Evolutionary conservation across 2,329 filamentous ascomycete genomes (phyloP).

Genomic region (Colletotrichum caudatum): DNA sequence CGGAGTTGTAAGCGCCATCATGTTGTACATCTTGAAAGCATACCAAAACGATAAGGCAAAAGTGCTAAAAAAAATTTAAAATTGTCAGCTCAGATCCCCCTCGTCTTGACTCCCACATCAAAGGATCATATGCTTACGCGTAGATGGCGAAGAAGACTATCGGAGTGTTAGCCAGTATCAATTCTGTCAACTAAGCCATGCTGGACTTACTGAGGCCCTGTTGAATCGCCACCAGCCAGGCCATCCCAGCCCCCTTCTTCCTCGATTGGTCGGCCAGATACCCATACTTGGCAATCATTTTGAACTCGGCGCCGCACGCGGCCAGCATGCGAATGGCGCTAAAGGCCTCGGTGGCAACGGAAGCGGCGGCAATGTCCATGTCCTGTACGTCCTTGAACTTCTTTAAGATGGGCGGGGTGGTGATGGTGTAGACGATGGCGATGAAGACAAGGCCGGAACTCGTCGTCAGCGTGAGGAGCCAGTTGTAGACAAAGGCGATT

Average conservation of each 20-base stretch:
- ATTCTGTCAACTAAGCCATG: neutral
- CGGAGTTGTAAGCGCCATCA: conserved; percentile 41
- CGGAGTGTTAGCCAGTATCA: conserved; percentile 9
- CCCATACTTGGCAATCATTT: conserved; percentile 52
- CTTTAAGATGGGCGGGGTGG: conserved; percentile 51
- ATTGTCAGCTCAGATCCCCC: conserved; percentile 3
- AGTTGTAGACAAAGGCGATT: conserved; percentile 64
- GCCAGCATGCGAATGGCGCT: conserved; percentile 57
- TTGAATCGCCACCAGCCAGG: conserved; percentile 45
- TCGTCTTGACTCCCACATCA: neutral
- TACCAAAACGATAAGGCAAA: conserved; percentile 45
- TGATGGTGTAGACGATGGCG: conserved; percentile 48
- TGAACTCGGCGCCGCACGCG: conserved; percentile 55
- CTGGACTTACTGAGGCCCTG: conserved; percentile 45
- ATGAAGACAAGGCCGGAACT: conserved; percentile 60
- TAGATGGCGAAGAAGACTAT: conserved; percentile 43
- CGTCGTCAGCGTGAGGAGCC: conserved; percentile 64
- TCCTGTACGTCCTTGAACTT: conserved; percentile 51
- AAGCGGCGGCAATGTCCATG: conserved; percentile 52
- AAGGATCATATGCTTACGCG: conserved; percentile 32
- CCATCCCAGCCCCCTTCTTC: conserved; percentile 46
- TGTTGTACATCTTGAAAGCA: conserved; percentile 43
- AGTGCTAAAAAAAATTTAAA: too few species aligned
- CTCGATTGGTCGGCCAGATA: conserved; percentile 53
- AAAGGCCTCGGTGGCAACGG: conserved; percentile 57